Evolutionary conservation across 257 asterid species (phyloP).

Genomic region (Solanum corneliomulleri): DNA sequence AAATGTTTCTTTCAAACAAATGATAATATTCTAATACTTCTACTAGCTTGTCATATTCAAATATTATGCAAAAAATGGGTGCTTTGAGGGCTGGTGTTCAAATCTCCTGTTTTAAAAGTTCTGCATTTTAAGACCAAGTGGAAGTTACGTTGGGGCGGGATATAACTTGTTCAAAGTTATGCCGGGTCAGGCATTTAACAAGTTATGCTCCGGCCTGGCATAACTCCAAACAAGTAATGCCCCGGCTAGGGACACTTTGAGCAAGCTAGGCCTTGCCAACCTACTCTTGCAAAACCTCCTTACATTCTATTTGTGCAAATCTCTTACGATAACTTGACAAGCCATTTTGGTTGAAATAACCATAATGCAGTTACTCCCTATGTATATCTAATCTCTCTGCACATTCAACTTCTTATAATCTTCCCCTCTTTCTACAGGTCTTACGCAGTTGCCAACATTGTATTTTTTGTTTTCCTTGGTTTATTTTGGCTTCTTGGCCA

Average conservation of each 20-base stretch:
- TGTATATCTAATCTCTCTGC: neutral
- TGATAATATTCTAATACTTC: neutral
- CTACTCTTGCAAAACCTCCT: neutral
- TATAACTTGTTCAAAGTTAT: neutral
- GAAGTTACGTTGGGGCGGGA: neutral
- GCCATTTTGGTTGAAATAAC: neutral
- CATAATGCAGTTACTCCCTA: neutral
- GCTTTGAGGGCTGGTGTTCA: neutral
- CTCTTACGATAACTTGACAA: neutral
- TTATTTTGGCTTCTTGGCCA: slow-evolving; percentile 47
- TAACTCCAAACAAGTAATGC: neutral
- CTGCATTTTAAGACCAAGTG: neutral
- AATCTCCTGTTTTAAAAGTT: neutral
- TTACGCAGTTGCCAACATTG: slow-evolving; percentile 72
- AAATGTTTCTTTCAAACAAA: neutral
- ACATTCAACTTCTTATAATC: neutral
- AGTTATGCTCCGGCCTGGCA: neutral
- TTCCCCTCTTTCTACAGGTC: slow-evolving; percentile 26
- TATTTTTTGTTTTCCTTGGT: slow-evolving; percentile 49
- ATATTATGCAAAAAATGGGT: neutral
- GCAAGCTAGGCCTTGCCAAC: neutral
- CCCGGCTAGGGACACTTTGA: neutral
- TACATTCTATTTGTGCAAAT: neutral
- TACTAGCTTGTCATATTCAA: neutral
- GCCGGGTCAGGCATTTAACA: neutral